Conservation (phyloP, 345 rosid species). For the Brassica nigra region DNA sequence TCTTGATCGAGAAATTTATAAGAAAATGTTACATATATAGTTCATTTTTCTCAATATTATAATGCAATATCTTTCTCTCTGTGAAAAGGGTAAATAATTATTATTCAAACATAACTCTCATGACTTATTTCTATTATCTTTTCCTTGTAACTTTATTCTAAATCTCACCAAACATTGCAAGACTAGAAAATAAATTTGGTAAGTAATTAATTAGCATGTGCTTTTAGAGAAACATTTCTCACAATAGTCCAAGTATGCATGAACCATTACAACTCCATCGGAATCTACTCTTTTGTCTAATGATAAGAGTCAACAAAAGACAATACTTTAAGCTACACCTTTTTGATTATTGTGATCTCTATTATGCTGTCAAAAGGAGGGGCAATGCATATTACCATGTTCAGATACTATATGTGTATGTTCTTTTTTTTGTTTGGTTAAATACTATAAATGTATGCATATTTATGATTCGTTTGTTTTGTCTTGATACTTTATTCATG, state of each 20-base stretch:
- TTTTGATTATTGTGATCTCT: slow-evolving; percentile 8
- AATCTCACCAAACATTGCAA: slow-evolving; percentile 36
- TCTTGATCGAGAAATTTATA: background rate
- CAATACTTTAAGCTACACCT: slow-evolving; percentile 2
- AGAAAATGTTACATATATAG: background rate
- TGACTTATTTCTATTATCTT: background rate
- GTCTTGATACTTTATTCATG: no score
- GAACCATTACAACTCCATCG: slow-evolving; percentile 21
- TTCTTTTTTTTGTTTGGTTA: background rate
- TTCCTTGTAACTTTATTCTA: slow-evolving; percentile 21
- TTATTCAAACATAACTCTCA: background rate
- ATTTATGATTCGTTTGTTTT: no score
- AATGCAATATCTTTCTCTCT: background rate
- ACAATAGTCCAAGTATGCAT: slow-evolving; percentile 37
- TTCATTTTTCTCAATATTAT: background rate
- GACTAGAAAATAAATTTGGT: slow-evolving; percentile 1
- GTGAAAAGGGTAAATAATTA: background rate
- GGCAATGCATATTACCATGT: slow-evolving; percentile 10
- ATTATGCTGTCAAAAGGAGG: slow-evolving; percentile 8
- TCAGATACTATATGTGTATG: slow-evolving; percentile 6
- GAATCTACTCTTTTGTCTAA: slow-evolving; percentile 17
- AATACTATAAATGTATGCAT: background rate
- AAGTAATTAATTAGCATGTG: slow-evolving; percentile 28
- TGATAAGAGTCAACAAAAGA: slow-evolving; percentile 32
- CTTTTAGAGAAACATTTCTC: slow-evolving; percentile 14